Evolutionary conservation across 2,329 filamentous ascomycete genomes (phyloP), one percentile per base, ranked within the genome.

Genomic region (Cladobotryum mycophilum): DNA sequence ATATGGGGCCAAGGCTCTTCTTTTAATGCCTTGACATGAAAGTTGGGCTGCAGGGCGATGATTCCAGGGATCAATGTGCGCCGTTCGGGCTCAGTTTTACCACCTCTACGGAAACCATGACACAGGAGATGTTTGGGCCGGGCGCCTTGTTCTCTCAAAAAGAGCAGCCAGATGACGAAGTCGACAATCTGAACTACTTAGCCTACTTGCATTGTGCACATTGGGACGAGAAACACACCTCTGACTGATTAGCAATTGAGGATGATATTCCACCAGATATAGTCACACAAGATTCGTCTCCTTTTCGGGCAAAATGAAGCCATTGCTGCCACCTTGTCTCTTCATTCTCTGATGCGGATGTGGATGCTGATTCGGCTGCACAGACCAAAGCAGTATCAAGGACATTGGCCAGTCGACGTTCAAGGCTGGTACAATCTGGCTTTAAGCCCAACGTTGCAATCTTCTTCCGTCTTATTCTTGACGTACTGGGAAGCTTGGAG

Each of bases 91-190:
- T 56, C 60, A 22, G 65, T 68, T 33, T 58, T 62, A 34, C 58
- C 57, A 22, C 76, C 80, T 54, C 30, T 51, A 59, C 85, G 81
- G 60, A 85, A 95, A 20, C 92, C 92, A 72, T 95, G 85, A 58
- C 89, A 91, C 4, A 99, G 78, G 5, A 96, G 61, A 68, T 96
- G 88, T 46, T 80, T 78, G 2, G 86, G 84, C 61, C 78, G 80
- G 45, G 55, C 35, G 69, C 25, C 64, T 33, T 74, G 70, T 14
- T 73, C 68, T 58, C 79, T 76, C 12, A 79, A 80, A 66, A 95
- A 96, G 2, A 96, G 72, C 9, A 80, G 75, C 81, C 86, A 90
- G 40, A 96, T 81, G 25, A 80, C 79, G 65, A 88, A 89, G 61
- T 91, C 85, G 41, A 92, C 76, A 58, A 92, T 79, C 86, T 90